phyloP scores from a whole-genome alignment of 108 stramenopile species.

The Pinguiococcus pyrenoidosus region DNA sequence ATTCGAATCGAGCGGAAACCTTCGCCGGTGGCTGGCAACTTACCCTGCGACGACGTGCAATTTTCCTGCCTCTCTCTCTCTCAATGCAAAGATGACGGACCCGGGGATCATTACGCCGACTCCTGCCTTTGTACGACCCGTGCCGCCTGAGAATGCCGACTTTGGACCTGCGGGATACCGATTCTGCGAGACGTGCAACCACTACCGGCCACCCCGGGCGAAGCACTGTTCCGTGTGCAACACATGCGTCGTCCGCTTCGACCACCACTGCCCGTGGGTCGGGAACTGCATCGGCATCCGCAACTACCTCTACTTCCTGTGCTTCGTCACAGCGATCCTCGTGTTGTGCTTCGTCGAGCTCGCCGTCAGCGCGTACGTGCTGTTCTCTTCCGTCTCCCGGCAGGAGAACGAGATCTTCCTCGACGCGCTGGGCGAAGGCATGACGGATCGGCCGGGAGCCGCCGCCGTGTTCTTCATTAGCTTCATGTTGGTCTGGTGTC shows the following conservation, averaged over 20 bases:
- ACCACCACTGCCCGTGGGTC: constrained; percentile 52
- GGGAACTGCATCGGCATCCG: constrained; percentile 40
- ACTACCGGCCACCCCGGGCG: constrained; percentile 39
- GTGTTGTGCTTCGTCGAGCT: neutral
- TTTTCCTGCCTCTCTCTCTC: neutral
- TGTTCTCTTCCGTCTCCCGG: neutral
- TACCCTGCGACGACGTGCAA: neutral
- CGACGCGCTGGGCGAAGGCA: neutral
- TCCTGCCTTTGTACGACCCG: too few species aligned
- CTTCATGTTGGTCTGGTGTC: neutral
- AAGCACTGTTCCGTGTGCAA: constrained; percentile 42
- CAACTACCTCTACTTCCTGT: constrained; percentile 39
- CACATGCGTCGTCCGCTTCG: constrained; percentile 43
- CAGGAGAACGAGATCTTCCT: neutral
- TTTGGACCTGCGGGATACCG: constrained; percentile 10
- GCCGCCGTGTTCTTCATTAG: neutral
- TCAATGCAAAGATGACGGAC: neutral
- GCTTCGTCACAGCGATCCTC: constrained; percentile 16
- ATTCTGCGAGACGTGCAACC: constrained; percentile 42
- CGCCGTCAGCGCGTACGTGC: neutral
- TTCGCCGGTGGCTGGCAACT: neutral
- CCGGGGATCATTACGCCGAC: too few species aligned
- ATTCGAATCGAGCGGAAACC: too few species aligned
- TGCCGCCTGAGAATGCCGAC: neutral
- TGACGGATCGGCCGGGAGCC: neutral